Evolutionary conservation across 2,329 filamentous ascomycete species (phyloP), one percentile per base, ranked within the genome.

Genomic region (Aspergillus neoniger): DNA sequence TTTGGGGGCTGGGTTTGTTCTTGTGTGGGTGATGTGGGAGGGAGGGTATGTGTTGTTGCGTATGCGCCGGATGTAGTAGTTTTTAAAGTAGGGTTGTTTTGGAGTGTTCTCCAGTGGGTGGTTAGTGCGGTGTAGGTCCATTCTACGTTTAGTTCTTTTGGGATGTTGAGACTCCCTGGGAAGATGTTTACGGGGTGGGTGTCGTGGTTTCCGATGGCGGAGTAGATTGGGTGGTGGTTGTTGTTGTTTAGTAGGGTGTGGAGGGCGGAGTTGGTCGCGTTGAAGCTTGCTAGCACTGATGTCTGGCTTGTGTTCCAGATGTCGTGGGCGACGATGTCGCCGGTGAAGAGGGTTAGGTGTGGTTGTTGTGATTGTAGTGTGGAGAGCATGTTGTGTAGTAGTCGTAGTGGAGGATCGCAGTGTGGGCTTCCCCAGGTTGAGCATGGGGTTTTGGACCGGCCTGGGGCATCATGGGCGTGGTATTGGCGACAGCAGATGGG

Each of bases 401-500:
- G 76, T 15, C 69, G 75, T 14, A 79, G 61, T 0, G 85, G 85
- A 0, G 79, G 69, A 65, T 86, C 84, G 60, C 85, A 86, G 3
- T 80, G 79, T 50, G 81, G 76, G 54, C 86, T 80, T 4, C 84
- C 85, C 62, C 81, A 80, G 7, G 77, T 79, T 0, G 83, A 81
- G 19, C 83, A 84, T 1, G 84, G 84, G 0, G 74, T 78, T 28
- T 75, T 72, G 23, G 74, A 82, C n/a, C 77, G 77, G 1, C 81
- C 83, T 1, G 83, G 81, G 6, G 77, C 75, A 63, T 86, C 81
- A 2, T 36, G 6, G 67, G 72, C 1, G 77, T 67, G 0, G 78
- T 79, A 64, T 84, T 86, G 1, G 79, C 85, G 80, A 72, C 85
- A 88, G 72, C 85, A 88, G 58, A 87, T 84, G 1, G 83, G 83